Evolutionary conservation across 805 yeast species (phyloP), one percentile per base, ranked within the genome.

Genomic region (Ogataea siamensis): DNA sequence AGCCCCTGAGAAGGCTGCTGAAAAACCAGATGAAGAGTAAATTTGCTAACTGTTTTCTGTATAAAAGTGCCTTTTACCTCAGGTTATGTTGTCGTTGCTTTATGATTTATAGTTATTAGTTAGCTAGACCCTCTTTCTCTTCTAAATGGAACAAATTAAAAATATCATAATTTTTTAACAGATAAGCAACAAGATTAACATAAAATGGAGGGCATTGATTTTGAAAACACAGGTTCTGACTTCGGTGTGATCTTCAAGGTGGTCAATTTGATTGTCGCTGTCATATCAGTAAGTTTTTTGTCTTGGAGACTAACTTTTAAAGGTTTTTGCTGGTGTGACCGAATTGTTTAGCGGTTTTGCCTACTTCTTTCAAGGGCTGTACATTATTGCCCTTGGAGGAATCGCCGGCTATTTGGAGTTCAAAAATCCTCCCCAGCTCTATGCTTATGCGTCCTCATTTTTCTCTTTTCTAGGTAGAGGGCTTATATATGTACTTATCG

Each of bases 381-480:
- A 71, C 53, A 64, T 81, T 14, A 63, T 79, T 19, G 65, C 66
- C 4, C 64, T 80, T 32, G 85, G 88, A 15, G 66, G 62, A 4
- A 64, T 67, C 7, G 71, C 81, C 37, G 76, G 78, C 7, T 63
- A 67, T 31, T 60, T 76, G 40, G 68, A 57, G 53, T 68, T 42
- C 68, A 57, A 57, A 28, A 71, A 70, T 10, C 80, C 87, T 12
- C 71, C 82, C 5, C 74, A 77, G 44, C 72, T 83, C n/a, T 71
- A 76, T 49, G 68, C 75, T 5, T 83, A 76, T 51, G 84, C 78
- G 6, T 79, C 86, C 3, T 80, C 82, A 43, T 69, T 80, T 49
- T 81, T 78, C 54, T 78, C 84, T 19, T 81, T 80, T 49, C 58
- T 82, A n/a, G 91, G 93, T 8, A 72, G 93, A 49, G 93, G 91